Base-by-base conservation (phyloP, 345 rosid genomes). In the Balakata baccata region DNA sequence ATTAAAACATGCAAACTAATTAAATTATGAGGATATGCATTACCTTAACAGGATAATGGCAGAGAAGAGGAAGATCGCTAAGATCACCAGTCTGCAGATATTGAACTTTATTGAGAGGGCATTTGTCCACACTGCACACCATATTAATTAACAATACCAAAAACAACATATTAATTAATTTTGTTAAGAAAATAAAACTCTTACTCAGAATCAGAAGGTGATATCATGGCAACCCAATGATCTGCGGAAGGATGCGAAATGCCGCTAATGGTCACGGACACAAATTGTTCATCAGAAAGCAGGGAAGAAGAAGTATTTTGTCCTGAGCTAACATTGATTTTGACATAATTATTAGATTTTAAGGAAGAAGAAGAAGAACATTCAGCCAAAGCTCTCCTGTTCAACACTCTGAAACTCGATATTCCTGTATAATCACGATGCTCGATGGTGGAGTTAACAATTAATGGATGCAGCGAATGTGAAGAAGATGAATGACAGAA, bases 1-100 rank as follows among this genome's bases (percentile, higher is more conserved):
- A n/a, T n/a, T n/a, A n/a, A n/a, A n/a, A n/a, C n/a, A n/a, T n/a
- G n/a, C n/a, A n/a, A n/a, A n/a, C n/a, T n/a, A n/a, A n/a, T n/a
- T n/a, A n/a, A n/a, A n/a, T n/a, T n/a, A n/a, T n/a, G n/a, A n/a
- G n/a, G n/a, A n/a, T 29, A 29, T 29, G 34, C 2, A 29, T 81
- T 81, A 87, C 94, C 94, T 87, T 87, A 12, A 89, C 94, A 41
- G 94, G 94, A 80, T 89, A 89, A 66, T 87, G 91, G 79, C 94
- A 87, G 39, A 87, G 94, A 0, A 89, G 89, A 38, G 94, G 94
- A 52, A 89, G 88, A 18, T 50, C 1, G 61, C 85, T 82, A 0
- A 74, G 51, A 73, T 87, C 94, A 46, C 94, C 94, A 0, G 94
- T 87, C 67, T 89, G 85, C n/a, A 77, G 13, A 69, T 90, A 90